Evolutionary conservation across 306 rosid species (phyloP), one percentile per base, ranked within the genome.

Genomic region (Cyclanthera cordifolia): DNA sequence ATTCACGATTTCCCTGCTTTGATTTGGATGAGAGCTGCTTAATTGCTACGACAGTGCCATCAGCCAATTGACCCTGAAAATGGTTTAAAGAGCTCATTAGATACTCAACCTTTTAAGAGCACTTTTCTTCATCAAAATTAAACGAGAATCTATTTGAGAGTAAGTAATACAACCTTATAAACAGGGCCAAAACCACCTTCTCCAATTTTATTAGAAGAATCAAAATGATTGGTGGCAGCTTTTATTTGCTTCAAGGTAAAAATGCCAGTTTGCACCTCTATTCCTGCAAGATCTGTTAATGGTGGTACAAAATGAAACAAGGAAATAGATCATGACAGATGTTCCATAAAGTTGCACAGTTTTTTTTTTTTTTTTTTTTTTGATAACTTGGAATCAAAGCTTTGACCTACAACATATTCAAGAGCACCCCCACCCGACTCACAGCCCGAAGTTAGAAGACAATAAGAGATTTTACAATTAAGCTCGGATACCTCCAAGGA

Each of bases 151-250:
- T 19, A 70, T 32, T 7, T 70, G 47, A 2, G 30, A 19, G 51
- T 53, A 9, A 6, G 23, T 8, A 17, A 17, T 2, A 24, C 15
- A 55, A 85, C 90, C 86, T 85, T 85, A 83, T 75, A 85, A 19
- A 85, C 94, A 17, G 90, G 88, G 67, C 88, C 94, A 65, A 88
- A 87, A 59, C 90, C 90, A 15, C 88, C 90, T 83, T 87, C 88
- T 69, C 95, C 95, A 45, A 87, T 76, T 74, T 85, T 87, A 76
- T 87, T 85, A 67, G 20, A 49, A 13, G 39, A 53, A 78, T 84
- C 60, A 21, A 87, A 87, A 73, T 85, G 70, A 16, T 81, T 24
- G 11, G 95, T 85, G 43, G 90, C 90, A 30, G 78, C 83, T 73
- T 73, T 75, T 75, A 85, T 54, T 72, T 81, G 90, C 58, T 83